Base-by-base conservation (phyloP, 2,329 filamentous ascomycete genomes). In the Camillea tinctor region DNA sequence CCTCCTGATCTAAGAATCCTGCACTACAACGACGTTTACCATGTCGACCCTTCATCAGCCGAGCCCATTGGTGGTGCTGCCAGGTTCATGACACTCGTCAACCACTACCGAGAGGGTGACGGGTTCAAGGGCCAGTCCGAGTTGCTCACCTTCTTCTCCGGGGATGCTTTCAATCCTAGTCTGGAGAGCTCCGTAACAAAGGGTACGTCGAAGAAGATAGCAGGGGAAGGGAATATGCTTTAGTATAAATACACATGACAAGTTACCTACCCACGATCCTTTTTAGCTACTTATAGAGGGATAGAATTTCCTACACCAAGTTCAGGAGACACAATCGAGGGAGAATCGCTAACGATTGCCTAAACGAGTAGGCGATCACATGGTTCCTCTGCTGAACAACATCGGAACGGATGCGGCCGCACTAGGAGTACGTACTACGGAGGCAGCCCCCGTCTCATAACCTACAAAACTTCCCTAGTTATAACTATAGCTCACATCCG, bases 1-100 rank as follows among this genome's bases (percentile, higher is more conserved):
- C 73, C 80, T 50, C 90, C 92, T 51, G 89, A 92, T 72, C 77
- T 97, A 55, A 87, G 93, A n/a, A 76, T 97, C 58, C 74, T 96
- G 30, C 93, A 97, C 77, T 97, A 90, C 81, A 97, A 97, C 75
- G 93, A 97, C 76, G 93, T 97, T 61, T 97, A 97, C 75, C 93
- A 97, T 69, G 85, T 97, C 57, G 92, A 96, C 67, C 72, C 77
- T 1, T 81, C 81, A 1, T 93, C 91, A 23, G 86, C 89, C 17
- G 92, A 96, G 71, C 93, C 93, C 1, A 87, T 93, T 1, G 93
- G 93, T 24, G 93, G 93, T 19, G 84, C 90, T 50, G 81, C 91
- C 26, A 84, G 93, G 53, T 97, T 97, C 76, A 88, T 95, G 73
- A 89, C 88, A 3, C 78, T 95, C 23, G 82, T 89, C 65, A 88